These are phyloP conservation scores for Phaeotremella skinneri DNA, from an alignment of 768 basidiomycete genomes.

Conservation along the genomic window DNA sequence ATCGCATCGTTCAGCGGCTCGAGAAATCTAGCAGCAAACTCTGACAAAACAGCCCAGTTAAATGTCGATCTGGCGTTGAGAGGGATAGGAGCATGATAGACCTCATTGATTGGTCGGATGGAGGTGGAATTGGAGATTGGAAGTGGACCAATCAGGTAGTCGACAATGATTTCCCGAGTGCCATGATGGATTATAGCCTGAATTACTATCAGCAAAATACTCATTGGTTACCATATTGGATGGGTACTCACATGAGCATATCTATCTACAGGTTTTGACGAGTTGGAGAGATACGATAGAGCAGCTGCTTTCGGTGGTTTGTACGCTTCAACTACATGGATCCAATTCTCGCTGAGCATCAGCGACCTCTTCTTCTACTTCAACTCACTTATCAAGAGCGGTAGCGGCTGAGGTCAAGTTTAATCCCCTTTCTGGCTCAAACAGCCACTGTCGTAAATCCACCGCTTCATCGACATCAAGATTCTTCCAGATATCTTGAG, in stretches of 20 bases:
- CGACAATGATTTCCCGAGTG: constrained; percentile 54
- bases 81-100: constrained; percentile 53
- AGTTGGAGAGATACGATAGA: constrained; percentile 56
- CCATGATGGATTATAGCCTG: constrained; percentile 60
- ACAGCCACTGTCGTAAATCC: constrained; percentile 57
- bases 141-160: constrained; percentile 63
- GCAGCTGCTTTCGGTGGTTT: constrained; percentile 58
- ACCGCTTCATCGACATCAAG: constrained; percentile 56
- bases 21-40: constrained; percentile 4
- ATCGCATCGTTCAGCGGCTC: constrained; percentile 10
- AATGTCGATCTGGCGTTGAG: constrained; percentile 54
- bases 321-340: constrained; percentile 59
- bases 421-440: constrained; percentile 53
- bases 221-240: background rate
- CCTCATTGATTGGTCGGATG: constrained; percentile 50
- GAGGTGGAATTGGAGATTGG: constrained; percentile 55
- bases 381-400: constrained; percentile 42
- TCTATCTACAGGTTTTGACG: constrained; percentile 50
- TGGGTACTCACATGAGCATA: constrained; percentile 52
- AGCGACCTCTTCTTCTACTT: background rate
- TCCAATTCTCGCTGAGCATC: constrained; percentile 56
- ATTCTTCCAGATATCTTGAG: constrained; percentile 61
- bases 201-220: background rate
- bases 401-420: constrained; percentile 56
- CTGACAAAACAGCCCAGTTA: constrained; percentile 47